Evolutionary conservation across 441 rosid genomes (phyloP).

Genomic region (Gossypium gossypioides): DNA sequence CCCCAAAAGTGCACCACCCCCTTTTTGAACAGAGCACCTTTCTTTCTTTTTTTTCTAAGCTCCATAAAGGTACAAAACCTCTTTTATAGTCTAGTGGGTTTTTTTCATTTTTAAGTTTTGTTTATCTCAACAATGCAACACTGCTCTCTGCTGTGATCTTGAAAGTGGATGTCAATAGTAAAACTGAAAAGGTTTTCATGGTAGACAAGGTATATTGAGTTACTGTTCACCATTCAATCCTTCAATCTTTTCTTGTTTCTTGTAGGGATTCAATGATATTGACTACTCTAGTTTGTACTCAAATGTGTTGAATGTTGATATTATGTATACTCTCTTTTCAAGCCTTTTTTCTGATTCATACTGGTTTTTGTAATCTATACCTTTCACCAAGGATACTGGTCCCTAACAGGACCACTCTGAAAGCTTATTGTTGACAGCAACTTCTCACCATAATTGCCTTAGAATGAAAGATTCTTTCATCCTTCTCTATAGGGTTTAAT

Average conservation of each 20-base stretch:
- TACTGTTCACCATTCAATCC: neutral
- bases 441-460: slow-evolving; percentile 12
- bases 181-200: slow-evolving; percentile 30
- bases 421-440: slow-evolving; percentile 16
- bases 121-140: slow-evolving; percentile 25
- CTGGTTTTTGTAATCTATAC: slow-evolving; percentile 5
- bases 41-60: neutral
- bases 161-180: slow-evolving; percentile 47
- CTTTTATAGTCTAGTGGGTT: slow-evolving; percentile 9
- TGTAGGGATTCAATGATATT: neutral
- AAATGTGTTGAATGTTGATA: neutral
- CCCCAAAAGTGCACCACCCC: slow-evolving; percentile 7
- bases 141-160: slow-evolving; percentile 30
- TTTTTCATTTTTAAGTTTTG: neutral
- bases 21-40: slow-evolving; percentile 10
- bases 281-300: neutral
- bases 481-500: neutral
- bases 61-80: slow-evolving; percentile 1
- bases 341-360: neutral
- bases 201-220: slow-evolving; percentile 36
- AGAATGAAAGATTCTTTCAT: slow-evolving; percentile 1
- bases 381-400: neutral
- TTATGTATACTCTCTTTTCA: neutral
- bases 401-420: slow-evolving; percentile 4
- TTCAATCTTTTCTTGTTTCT: neutral